Conservation (phyloP, 164 flowering plant species). For the Santalum album region DNA sequence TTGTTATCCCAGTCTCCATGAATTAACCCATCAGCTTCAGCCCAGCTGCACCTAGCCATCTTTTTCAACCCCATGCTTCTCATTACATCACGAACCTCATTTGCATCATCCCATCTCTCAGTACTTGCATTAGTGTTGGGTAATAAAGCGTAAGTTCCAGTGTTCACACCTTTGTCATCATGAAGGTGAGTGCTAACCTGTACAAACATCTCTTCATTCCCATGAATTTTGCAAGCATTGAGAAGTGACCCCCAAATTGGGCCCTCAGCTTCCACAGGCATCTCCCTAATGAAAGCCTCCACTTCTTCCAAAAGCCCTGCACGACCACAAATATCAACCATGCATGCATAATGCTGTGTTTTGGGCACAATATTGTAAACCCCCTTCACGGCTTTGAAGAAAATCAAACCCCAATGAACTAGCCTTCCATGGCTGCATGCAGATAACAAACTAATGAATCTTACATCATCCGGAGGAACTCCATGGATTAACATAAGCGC, state of each 20-base stretch:
- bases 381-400: constrained; percentile 19
- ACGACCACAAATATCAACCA: constrained; percentile 26
- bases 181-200: constrained; percentile 1
- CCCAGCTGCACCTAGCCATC: constrained; percentile 18
- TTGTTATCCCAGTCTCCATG: no score
- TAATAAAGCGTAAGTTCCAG: constrained; percentile 19
- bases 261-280: constrained; percentile 20
- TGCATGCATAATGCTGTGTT: constrained; percentile 22
- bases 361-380: constrained; percentile 17
- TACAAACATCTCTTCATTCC: constrained; percentile 17
- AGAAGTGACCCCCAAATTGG: constrained; percentile 22
- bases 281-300: constrained; percentile 20
- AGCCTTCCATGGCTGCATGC: constrained; percentile 26
- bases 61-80: constrained; percentile 18
- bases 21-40: constrained; percentile 9
- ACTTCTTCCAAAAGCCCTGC: constrained; percentile 26
- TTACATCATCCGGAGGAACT: constrained; percentile 20
- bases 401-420: constrained; percentile 16
- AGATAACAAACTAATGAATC: constrained; percentile 22
- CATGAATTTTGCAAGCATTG: constrained; percentile 24
- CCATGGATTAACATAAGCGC: constrained; percentile 21
- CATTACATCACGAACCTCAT: constrained; percentile 16
- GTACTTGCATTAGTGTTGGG: constrained; percentile 18
- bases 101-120: constrained; percentile 21
- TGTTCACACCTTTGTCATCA: not conserved